These are phyloP conservation scores for Phytophthora aleatoria DNA, from an alignment of 352 stramenopile species.

Conservation along the genomic window DNA sequence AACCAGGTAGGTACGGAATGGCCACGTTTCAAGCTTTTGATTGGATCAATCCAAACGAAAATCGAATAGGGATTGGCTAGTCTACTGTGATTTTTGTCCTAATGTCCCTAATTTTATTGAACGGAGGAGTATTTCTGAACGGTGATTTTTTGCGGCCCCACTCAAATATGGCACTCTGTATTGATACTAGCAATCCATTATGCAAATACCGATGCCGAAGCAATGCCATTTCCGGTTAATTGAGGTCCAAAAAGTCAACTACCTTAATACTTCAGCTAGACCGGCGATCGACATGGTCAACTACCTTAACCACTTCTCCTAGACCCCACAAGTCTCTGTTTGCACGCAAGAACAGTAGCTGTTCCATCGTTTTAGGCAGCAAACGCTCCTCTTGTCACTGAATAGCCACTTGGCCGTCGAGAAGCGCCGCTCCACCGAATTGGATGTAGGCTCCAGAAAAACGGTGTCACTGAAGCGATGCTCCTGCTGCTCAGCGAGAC, in stretches of 20 bases:
- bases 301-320: not conserved
- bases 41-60: too few species aligned
- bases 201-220: not conserved
- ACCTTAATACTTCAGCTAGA: not conserved
- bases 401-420: not conserved
- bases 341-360: constrained; percentile 3
- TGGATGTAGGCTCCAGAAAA: not conserved
- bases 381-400: constrained; percentile 2
- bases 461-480: too few species aligned
- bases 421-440: not conserved
- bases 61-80: too few species aligned
- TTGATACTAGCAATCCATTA: not conserved
- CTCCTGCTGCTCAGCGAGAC: too few species aligned
- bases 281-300: not conserved
- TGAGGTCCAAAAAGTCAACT: not conserved
- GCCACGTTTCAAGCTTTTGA: too few species aligned
- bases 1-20: too few species aligned
- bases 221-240: not conserved
- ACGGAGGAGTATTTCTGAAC: not conserved
- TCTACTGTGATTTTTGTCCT: too few species aligned
- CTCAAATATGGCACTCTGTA: not conserved
- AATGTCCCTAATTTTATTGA: too few species aligned
- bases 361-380: not conserved
- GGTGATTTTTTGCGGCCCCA: not conserved
- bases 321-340: not conserved